Evolutionary conservation across 2,329 filamentous ascomycete genomes (phyloP).

Genomic region (Xylaria sp.): DNA sequence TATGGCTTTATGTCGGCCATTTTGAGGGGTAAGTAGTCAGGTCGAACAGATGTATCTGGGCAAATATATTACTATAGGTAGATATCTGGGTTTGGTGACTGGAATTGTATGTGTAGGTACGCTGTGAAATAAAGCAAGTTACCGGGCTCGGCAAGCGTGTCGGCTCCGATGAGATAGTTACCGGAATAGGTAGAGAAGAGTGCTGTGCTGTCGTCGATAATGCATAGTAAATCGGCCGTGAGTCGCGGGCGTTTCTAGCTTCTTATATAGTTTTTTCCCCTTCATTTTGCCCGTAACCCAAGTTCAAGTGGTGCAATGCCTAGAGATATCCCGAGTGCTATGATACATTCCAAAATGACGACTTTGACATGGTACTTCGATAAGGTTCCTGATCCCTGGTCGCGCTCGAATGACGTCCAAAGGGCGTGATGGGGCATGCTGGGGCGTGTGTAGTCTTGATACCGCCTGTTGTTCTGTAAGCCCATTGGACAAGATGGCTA

Average conservation of each 20-base stretch:
- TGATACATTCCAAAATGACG: constrained; percentile 6
- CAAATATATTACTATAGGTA: no score
- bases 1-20: constrained; percentile 51
- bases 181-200: neutral
- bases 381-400: neutral
- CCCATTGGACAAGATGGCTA: constrained; percentile 10
- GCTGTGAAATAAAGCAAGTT: neutral
- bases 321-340: neutral
- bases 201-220: neutral
- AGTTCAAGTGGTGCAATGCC: neutral
- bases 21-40: constrained; percentile 1
- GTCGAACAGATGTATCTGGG: neutral
- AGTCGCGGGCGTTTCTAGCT: neutral
- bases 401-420: constrained; percentile 28
- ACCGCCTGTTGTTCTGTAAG: neutral
- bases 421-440: constrained; percentile 22
- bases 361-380: neutral
- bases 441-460: neutral
- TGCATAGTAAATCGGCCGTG: neutral
- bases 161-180: constrained; percentile 19
- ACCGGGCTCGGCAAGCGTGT: neutral
- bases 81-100: no score
- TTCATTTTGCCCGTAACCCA: neutral
- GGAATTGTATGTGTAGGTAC: neutral
- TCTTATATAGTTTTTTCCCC: constrained; percentile 15